phyloP scores from a whole-genome alignment of 2,329 filamentous ascomycete genomes.

The Gnomoniopsis smithogilvyi region DNA sequence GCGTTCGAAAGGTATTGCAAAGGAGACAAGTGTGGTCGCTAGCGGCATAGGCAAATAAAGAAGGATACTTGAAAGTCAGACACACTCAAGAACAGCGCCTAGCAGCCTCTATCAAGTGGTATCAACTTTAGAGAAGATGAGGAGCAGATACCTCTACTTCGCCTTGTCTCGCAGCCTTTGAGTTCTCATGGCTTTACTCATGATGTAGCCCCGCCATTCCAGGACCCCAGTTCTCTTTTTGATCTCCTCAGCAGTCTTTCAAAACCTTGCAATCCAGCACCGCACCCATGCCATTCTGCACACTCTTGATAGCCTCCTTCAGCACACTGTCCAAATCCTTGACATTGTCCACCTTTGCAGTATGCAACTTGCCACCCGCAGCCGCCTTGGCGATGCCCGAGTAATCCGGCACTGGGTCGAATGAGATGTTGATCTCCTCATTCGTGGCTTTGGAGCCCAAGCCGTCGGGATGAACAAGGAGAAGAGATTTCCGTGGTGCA shows the following conservation, averaged over 20 bases:
- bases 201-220: too few species aligned
- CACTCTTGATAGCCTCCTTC: constrained; percentile 46
- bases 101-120: too few species aligned
- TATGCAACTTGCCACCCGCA: constrained; percentile 49
- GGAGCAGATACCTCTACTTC: too few species aligned
- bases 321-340: constrained; percentile 45
- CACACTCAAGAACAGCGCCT: too few species aligned
- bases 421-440: constrained; percentile 61
- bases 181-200: too few species aligned
- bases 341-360: constrained; percentile 44
- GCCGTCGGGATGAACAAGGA: constrained; percentile 57
- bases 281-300: constrained; percentile 47
- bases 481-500: constrained; percentile 53
- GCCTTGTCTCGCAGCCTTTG: too few species aligned
- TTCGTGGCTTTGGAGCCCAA: constrained; percentile 52
- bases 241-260: constrained; percentile 35
- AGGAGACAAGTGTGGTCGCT: too few species aligned
- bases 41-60: too few species aligned
- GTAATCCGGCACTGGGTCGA: constrained; percentile 56
- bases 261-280: constrained; percentile 53
- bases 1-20: too few species aligned
- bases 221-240: too few species aligned
- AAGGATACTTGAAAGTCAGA: too few species aligned
- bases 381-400: constrained; percentile 59
- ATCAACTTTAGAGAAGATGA: too few species aligned